phyloP scores from a whole-genome alignment of 2,329 filamentous ascomycete genomes.

The Conoideocrella luteorostrata region DNA sequence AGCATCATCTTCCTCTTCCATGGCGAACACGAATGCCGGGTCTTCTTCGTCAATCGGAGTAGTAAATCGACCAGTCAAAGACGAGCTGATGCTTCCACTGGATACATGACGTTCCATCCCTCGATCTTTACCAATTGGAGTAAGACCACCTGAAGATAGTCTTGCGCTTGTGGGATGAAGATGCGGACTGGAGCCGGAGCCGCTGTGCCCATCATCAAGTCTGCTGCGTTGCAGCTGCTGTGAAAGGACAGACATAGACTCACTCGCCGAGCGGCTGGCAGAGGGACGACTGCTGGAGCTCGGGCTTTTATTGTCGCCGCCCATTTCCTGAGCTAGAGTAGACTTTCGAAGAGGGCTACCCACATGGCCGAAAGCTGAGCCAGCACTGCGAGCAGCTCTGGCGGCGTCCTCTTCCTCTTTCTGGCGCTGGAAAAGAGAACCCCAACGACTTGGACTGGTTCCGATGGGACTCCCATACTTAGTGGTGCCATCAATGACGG shows the following conservation, averaged over 20 bases:
- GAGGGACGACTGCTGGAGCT: constrained; percentile 34
- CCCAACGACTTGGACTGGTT: constrained; percentile 56
- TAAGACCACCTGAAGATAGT: constrained; percentile 30
- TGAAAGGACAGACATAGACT: constrained; percentile 52
- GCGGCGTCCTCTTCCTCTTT: constrained; percentile 49
- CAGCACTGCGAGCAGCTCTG: constrained; percentile 28
- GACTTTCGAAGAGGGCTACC: constrained; percentile 60
- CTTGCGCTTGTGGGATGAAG: constrained; percentile 44
- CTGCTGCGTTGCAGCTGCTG: constrained; percentile 57
- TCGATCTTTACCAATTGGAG: constrained; percentile 35
- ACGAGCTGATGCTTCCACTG: constrained; percentile 51
- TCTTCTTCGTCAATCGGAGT: constrained; percentile 62
- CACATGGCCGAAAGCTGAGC: constrained; percentile 59
- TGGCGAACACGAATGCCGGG: constrained; percentile 56
- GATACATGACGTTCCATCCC: constrained; percentile 52
- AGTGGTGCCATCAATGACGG: constrained; percentile 37
- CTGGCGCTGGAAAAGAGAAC: constrained; percentile 53
- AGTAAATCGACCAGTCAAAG: constrained; percentile 50
- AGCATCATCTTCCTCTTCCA: constrained; percentile 56
- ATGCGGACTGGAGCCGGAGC: constrained; percentile 34
- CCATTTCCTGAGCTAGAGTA: constrained; percentile 49
- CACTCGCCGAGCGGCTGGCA: constrained; percentile 35
- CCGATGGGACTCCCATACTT: constrained; percentile 58
- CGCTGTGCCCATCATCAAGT: constrained; percentile 34
- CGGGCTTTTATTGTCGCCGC: constrained; percentile 26